Percentiles rank a stretch among this genome's conserved stretches.
Conservation (phyloP, 1,284 basidiomycete genomes). For the Salmacisia buchloeana region DNA sequence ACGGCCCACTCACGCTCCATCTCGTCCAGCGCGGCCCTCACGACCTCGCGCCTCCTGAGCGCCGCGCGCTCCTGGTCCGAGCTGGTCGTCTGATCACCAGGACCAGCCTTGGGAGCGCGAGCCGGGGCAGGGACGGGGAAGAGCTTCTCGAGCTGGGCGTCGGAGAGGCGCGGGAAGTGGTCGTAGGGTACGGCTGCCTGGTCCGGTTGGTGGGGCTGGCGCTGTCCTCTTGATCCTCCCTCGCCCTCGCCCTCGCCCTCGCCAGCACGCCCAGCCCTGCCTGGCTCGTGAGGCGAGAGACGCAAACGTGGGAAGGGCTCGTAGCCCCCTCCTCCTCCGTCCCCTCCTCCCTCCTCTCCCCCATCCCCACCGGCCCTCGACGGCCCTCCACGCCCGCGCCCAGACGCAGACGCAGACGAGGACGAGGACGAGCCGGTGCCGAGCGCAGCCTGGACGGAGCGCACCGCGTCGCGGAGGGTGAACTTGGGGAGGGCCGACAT, state of each 20-base stretch:
- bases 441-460: background rate
- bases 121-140: constrained; percentile 12
- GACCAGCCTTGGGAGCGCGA: background rate
- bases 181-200: background rate
- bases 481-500: no score
- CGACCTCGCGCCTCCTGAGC: constrained; percentile 3
- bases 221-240: no score
- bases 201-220: no score
- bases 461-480: constrained; percentile 2
- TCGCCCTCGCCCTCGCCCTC: background rate
- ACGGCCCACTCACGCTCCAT: constrained; percentile 22
- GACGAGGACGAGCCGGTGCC: background rate
- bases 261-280: background rate
- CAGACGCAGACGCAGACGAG: no score
- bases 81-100: background rate
- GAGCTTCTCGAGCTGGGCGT: constrained; percentile 19
- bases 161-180: constrained; percentile 19
- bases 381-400: no score
- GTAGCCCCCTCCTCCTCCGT: background rate
- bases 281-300: no score
- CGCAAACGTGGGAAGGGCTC: background rate
- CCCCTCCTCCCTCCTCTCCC: no score
- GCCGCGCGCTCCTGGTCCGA: background rate
- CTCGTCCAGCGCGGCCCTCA: constrained; percentile 30
- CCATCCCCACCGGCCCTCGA: no score